These are phyloP conservation scores for Tilletia caries DNA, from an alignment of 1,284 basidiomycete genomes.

Conservation along the genomic window DNA sequence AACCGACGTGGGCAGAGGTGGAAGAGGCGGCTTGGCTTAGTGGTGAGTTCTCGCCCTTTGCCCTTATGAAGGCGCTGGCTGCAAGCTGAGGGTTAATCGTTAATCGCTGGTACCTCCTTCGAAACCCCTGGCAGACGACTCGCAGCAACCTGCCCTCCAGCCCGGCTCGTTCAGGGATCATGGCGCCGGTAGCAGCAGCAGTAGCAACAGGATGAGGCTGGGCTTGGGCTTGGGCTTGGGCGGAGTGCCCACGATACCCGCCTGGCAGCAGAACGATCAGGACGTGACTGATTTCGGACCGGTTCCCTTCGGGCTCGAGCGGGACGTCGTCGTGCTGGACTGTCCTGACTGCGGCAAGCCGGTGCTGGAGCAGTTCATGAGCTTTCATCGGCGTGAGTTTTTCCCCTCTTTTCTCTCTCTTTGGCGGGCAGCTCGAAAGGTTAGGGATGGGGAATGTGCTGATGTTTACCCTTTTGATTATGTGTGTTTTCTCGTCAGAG, in stretches of 20 bases:
- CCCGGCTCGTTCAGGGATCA: no score
- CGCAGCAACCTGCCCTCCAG: no score
- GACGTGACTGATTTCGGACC: slow-evolving; percentile 50
- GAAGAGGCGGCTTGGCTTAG: slow-evolving; percentile 17
- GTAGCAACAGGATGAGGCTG: no score
- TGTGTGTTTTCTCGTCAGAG: neutral
- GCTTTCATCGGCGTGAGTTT: slow-evolving; percentile 34
- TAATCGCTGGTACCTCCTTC: no score
- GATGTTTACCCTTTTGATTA: neutral
- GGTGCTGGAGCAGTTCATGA: slow-evolving; percentile 34
- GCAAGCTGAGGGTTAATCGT: no score
- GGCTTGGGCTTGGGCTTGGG: no score
- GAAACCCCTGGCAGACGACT: neutral
- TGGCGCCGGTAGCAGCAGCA: no score
- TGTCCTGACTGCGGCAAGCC: slow-evolving; percentile 42
- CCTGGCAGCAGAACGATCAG: slow-evolving; percentile 44
- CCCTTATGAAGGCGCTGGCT: no score
- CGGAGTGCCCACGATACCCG: slow-evolving; percentile 8
- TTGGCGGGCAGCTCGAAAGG: no score
- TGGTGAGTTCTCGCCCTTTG: no score
- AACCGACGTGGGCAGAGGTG: slow-evolving; percentile 21
- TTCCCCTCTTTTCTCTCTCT: no score
- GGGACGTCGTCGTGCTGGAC: slow-evolving; percentile 41
- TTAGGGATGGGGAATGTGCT: no score
- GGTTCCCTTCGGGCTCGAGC: slow-evolving; percentile 31